A percentile compares a stretch with the other conserved stretches of the same genome.
phyloP scores from a whole-genome alignment of 2,329 filamentous ascomycete genomes.

The Colletotrichum musicola region DNA sequence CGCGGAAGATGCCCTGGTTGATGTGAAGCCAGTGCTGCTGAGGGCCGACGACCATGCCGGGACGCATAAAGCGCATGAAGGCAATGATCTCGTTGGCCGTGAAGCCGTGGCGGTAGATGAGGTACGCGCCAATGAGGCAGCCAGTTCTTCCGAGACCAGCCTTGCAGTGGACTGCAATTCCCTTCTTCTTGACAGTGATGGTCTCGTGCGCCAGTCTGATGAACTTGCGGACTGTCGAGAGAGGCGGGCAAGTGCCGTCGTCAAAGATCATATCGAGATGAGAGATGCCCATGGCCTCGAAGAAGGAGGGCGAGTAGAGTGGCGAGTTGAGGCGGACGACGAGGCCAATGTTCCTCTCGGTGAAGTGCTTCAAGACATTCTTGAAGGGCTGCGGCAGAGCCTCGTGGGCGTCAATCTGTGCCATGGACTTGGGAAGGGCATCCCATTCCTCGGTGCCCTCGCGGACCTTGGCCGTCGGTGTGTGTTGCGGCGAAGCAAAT shows the following conservation, averaged over 20 bases:
- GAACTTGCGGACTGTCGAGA: constrained; percentile 92
- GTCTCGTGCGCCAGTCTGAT: constrained; percentile 95
- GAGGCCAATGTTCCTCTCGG: constrained; percentile 87
- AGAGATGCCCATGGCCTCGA: constrained; percentile 92
- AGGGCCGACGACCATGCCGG: constrained; percentile 98
- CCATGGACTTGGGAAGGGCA: constrained; percentile 80
- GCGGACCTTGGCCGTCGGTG: constrained; percentile 79
- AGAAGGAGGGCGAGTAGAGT: constrained; percentile 96
- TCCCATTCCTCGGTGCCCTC: constrained; percentile 80
- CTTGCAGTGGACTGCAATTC: constrained; percentile 98
- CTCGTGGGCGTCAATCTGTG: constrained; percentile 77
- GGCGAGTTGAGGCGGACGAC: constrained; percentile 96
- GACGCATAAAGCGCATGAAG: constrained; percentile 99
- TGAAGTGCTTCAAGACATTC: constrained; percentile 93
- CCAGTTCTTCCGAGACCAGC: constrained; percentile 95
- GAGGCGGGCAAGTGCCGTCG: constrained; percentile 92
- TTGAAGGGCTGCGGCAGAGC: constrained; percentile 89
- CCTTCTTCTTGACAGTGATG: constrained; percentile 90
- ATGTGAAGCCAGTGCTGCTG: constrained; percentile 99
- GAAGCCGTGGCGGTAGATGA: constrained; percentile 97
- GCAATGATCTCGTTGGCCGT: constrained; percentile 97
- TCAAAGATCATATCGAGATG: constrained; percentile 99
- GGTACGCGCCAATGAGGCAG: constrained; percentile 95
- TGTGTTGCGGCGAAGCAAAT: constrained; percentile 93
- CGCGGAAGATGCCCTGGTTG: constrained; percentile 96